Conservation (phyloP, 345 rosid genomes). For the Laguncularia racemosa region DNA sequence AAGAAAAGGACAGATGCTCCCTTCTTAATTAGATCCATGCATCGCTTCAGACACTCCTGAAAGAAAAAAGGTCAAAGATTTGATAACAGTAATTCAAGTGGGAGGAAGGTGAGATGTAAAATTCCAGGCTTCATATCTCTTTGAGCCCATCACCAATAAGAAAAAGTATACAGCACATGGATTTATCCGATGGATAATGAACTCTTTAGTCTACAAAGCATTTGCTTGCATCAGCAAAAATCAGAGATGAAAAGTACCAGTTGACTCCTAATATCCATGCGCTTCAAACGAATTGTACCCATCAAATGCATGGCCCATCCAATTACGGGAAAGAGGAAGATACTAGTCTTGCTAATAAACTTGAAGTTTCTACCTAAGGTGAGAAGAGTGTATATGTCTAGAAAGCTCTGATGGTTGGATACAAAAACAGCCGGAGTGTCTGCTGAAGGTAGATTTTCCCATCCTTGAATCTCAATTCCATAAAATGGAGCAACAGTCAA, state of each 20-base stretch:
- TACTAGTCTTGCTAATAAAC: conserved; percentile 84
- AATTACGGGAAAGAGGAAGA: conserved; percentile 66
- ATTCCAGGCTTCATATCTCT: too few species aligned
- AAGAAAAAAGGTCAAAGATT: conserved; percentile 10
- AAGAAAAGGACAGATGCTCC: conserved; percentile 84
- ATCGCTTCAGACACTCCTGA: conserved; percentile 85
- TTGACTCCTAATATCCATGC: conserved; percentile 90
- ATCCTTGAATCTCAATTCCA: conserved; percentile 51
- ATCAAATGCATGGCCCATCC: conserved; percentile 96
- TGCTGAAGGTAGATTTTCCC: conserved; percentile 72
- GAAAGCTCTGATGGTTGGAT: conserved; percentile 92
- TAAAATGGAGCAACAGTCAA: conserved; percentile 46
- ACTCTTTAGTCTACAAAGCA: too few species aligned
- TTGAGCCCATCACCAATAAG: neutral
- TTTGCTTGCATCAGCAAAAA: neutral
- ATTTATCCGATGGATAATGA: neutral
- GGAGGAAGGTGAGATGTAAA: too few species aligned
- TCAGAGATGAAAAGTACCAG: conserved; percentile 35
- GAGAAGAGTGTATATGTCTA: conserved; percentile 82
- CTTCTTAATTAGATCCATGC: conserved; percentile 69
- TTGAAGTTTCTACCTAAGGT: conserved; percentile 75
- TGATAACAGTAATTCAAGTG: neutral
- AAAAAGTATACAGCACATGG: conserved; percentile 1
- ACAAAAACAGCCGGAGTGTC: conserved; percentile 81
- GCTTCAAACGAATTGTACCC: conserved; percentile 80